A percentile compares a stretch with the other conserved stretches of the same genome.
These are phyloP conservation scores for Solanum bulbocastanum DNA, from an alignment of 257 asterid genomes.

Conservation along the genomic window DNA sequence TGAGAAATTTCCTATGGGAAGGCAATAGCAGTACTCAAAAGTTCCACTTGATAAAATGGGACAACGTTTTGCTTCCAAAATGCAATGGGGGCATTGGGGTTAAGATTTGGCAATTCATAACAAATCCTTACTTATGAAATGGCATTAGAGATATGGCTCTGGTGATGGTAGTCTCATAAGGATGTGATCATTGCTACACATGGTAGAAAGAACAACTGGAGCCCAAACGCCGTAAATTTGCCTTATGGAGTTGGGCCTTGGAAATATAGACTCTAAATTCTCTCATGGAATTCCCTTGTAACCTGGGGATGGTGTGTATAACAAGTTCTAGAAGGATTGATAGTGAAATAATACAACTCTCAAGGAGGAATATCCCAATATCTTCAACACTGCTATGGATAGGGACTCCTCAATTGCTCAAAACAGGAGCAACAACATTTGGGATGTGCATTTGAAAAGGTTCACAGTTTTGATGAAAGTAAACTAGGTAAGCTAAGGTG, in stretches of 20 bases:
- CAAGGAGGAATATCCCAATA: not conserved
- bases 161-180: not conserved
- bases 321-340: not conserved
- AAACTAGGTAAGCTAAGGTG: not conserved
- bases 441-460: not conserved
- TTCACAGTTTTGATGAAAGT: not conserved
- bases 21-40: not conserved
- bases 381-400: not conserved
- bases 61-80: not conserved
- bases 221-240: not conserved
- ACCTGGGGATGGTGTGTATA: not conserved
- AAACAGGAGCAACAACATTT: not conserved
- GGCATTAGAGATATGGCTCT: not conserved
- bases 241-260: not conserved
- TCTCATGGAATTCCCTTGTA: not conserved
- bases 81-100: not conserved
- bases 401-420: not conserved
- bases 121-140: not conserved
- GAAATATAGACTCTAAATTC: not conserved
- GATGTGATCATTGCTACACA: not conserved
- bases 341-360: not conserved
- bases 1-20: not conserved
- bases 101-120: not conserved
- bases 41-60: not conserved
- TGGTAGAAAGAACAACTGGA: not conserved